Conservation (phyloP, 441 rosid genomes). For the Viola pubescens region DNA sequence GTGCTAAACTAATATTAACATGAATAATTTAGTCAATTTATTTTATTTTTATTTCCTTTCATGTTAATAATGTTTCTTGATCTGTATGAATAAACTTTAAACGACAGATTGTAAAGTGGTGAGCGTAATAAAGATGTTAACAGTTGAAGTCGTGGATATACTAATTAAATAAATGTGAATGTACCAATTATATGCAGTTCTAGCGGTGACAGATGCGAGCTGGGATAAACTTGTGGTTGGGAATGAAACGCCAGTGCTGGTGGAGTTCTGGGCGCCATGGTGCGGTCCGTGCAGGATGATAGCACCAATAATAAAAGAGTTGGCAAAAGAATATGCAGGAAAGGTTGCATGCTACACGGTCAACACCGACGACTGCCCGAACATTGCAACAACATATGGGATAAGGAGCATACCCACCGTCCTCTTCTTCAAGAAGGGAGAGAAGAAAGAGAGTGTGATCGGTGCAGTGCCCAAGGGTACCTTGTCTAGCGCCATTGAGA, state of each 20-base stretch:
- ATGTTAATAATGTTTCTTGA: too few relatives aligned
- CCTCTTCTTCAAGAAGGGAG: conserved; percentile 58
- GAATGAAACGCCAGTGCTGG: conserved; percentile 42
- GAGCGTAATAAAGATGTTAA: too few relatives aligned
- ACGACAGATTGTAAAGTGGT: too few relatives aligned
- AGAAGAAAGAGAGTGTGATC: conserved; percentile 63
- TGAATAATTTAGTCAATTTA: too few relatives aligned
- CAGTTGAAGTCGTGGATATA: too few relatives aligned
- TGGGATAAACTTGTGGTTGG: conserved; percentile 39
- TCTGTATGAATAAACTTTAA: too few relatives aligned
- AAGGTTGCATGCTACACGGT: conserved; percentile 51
- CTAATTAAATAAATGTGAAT: not conserved
- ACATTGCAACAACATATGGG: conserved; percentile 43
- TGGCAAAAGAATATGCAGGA: conserved; percentile 56
- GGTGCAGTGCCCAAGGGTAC: conserved; percentile 66
- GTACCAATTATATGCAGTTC: conserved; percentile 29
- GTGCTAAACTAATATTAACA: too few relatives aligned
- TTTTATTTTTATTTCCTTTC: too few relatives aligned
- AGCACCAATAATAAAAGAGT: conserved; percentile 47
- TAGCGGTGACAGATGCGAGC: conserved; percentile 44
- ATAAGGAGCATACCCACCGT: conserved; percentile 68
- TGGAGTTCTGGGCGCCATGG: conserved; percentile 83
- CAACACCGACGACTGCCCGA: conserved; percentile 59
- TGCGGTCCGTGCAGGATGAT: conserved; percentile 74
- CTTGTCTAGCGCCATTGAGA: conserved; percentile 43